phyloP scores from a whole-genome alignment of 106 monocot species.

The Xerophyta viscosa region DNA sequence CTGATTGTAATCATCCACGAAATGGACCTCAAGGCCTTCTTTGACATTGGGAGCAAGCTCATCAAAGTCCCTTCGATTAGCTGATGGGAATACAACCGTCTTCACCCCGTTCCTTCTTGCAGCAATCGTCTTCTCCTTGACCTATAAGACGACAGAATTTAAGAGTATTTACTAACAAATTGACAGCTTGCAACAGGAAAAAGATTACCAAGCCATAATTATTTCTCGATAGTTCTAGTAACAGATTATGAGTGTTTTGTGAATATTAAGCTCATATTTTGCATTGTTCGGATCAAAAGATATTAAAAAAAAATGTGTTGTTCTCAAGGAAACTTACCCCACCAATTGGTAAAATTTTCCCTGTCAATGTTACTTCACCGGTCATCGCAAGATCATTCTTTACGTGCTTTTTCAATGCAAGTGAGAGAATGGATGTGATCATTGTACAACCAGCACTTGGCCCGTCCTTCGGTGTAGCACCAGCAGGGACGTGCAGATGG shows the following conservation, averaged over 20 bases:
- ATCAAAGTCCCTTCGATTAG: slow-evolving; percentile 77
- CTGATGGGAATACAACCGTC: slow-evolving; percentile 73
- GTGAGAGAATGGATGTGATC: slow-evolving; percentile 85
- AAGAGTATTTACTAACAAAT: too few relatives aligned
- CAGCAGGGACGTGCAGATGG: slow-evolving; percentile 87
- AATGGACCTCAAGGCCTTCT: slow-evolving; percentile 89
- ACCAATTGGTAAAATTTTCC: slow-evolving; percentile 81
- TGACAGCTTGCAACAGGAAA: too few relatives aligned
- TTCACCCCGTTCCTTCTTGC: slow-evolving; percentile 82
- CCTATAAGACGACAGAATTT: slow-evolving; percentile 35
- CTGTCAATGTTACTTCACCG: slow-evolving; percentile 86
- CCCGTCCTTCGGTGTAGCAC: slow-evolving; percentile 96
- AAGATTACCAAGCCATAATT: too few relatives aligned
- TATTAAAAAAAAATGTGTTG: too few relatives aligned
- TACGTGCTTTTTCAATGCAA: slow-evolving; percentile 54
- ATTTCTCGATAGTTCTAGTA: too few relatives aligned
- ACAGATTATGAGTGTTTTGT: too few relatives aligned
- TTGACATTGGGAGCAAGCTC: slow-evolving; percentile 77
- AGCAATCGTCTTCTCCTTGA: slow-evolving; percentile 97
- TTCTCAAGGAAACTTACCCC: slow-evolving; percentile 85
- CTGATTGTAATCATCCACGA: slow-evolving; percentile 68
- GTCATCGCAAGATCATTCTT: slow-evolving; percentile 91
- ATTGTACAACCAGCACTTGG: slow-evolving; percentile 99
- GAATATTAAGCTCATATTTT: too few relatives aligned
- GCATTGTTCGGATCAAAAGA: too few relatives aligned